Conservation (phyloP, 768 basidiomycete species). For the Pisolithus tinctorius region DNA sequence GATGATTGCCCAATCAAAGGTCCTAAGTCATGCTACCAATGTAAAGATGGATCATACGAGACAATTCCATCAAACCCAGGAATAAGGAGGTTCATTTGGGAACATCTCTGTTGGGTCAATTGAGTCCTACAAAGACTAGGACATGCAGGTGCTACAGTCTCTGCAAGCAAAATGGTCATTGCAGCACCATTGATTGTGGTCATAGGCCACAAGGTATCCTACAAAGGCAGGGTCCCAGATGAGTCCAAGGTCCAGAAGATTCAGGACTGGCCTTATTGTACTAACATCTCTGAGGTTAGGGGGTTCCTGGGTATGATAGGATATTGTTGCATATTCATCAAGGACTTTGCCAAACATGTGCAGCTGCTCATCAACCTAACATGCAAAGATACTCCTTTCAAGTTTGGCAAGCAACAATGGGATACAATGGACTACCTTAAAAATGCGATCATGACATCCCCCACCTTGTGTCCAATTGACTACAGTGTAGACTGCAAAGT, state of each 20-base stretch:
- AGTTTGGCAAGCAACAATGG: conserved; percentile 6
- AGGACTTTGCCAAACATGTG: conserved; percentile 15
- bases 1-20: conserved; percentile 35
- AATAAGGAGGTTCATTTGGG: conserved; percentile 9
- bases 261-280: conserved; percentile 21
- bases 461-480: neutral
- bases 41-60: conserved; percentile 9
- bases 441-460: conserved; percentile 8
- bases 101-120: neutral
- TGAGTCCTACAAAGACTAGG: conserved; percentile 17
- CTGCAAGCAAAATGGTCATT: conserved; percentile 29
- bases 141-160: conserved; percentile 32
- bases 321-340: conserved; percentile 24
- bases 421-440: neutral
- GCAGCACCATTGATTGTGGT: conserved; percentile 21
- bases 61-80: conserved; percentile 9
- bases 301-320: conserved; percentile 27
- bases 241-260: conserved; percentile 22
- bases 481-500: neutral
- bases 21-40: conserved; percentile 26
- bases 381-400: conserved; percentile 21
- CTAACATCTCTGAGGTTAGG: conserved; percentile 9
- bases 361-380: conserved; percentile 21
- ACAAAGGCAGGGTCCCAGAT: conserved; percentile 28
- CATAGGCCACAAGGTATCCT: too few species aligned